phyloP scores from a whole-genome alignment of 768 basidiomycete genomes.

The Lactarius hatsudake region DNA sequence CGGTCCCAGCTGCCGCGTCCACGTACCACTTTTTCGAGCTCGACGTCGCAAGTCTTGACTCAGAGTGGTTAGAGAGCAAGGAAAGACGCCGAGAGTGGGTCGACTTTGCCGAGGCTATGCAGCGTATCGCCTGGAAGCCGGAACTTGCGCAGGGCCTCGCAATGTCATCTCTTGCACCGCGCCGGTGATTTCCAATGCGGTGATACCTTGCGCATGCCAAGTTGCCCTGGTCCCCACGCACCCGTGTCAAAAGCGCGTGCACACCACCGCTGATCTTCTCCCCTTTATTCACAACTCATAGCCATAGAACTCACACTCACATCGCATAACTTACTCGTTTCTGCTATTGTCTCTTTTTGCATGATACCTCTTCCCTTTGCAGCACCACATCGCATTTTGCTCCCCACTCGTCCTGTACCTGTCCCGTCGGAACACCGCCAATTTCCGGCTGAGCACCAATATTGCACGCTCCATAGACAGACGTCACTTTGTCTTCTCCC shows the following conservation, averaged over 20 bases:
- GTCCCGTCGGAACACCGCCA: background rate
- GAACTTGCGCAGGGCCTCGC: slow-evolving; percentile 76
- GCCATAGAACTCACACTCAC: slow-evolving; percentile 23
- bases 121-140: slow-evolving; percentile 78
- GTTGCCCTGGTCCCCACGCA: slow-evolving; percentile 1
- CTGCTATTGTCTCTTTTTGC: slow-evolving; percentile 21
- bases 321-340: slow-evolving; percentile 26
- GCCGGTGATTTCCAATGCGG: slow-evolving; percentile 38
- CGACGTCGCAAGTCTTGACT: slow-evolving; percentile 72
- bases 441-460: background rate
- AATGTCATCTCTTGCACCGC: slow-evolving; percentile 65
- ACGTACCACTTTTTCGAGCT: slow-evolving; percentile 92
- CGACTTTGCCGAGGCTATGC: slow-evolving; percentile 76
- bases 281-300: slow-evolving; percentile 7
- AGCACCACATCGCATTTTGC: slow-evolving; percentile 16
- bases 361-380: slow-evolving; percentile 25
- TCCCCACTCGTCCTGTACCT: slow-evolving; percentile 9
- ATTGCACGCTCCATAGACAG: slow-evolving; percentile 10
- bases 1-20: slow-evolving; percentile 72
- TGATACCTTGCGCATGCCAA: slow-evolving; percentile 4
- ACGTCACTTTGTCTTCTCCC: slow-evolving; percentile 13
- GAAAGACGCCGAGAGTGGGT: slow-evolving; percentile 87
- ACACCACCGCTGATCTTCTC: background rate
- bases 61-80: slow-evolving; percentile 76
- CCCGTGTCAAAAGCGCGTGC: slow-evolving; percentile 8